A percentile compares a stretch with the other conserved stretches of the same genome.
phyloP scores from a whole-genome alignment of 345 rosid genomes.

The Conringia planisiliqua region DNA sequence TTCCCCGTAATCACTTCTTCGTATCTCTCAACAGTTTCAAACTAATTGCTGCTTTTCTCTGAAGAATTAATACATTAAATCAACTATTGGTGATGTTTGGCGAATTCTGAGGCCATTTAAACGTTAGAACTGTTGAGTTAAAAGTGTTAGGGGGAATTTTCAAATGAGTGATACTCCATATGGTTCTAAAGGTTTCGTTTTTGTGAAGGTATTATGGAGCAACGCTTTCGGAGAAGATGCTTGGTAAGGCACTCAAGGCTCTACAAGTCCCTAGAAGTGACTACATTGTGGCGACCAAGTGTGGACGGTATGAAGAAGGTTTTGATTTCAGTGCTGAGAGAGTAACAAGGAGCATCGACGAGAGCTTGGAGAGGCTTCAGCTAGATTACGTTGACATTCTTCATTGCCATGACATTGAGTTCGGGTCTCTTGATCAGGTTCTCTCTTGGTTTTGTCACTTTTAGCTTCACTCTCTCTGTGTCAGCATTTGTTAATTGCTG shows the following conservation, averaged over 20 bases:
- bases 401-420: slow-evolving; percentile 90
- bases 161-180: not conserved
- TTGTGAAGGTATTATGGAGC: slow-evolving; percentile 73
- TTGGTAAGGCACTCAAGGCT: slow-evolving; percentile 78
- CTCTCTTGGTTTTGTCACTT: not conserved
- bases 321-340: slow-evolving; percentile 96
- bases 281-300: slow-evolving; percentile 81
- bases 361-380: slow-evolving; percentile 83
- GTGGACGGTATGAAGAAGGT: slow-evolving; percentile 78
- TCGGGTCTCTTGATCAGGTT: slow-evolving; percentile 89
- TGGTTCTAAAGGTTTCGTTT: not conserved
- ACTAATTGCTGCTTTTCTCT: not conserved
- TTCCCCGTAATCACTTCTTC: slow-evolving; percentile 63
- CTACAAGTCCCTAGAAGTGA: slow-evolving; percentile 64
- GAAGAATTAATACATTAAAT: not conserved
- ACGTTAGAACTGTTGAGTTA: not conserved
- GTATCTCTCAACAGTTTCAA: not conserved
- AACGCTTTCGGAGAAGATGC: slow-evolving; percentile 90
- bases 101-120: not conserved
- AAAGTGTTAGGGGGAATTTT: not conserved
- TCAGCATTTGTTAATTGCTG: not conserved
- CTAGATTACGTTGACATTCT: slow-evolving; percentile 88
- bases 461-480: not conserved
- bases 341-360: slow-evolving; percentile 74
- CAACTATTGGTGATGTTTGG: not conserved